Base-by-base conservation (phyloP, 2,329 filamentous ascomycete species). In the Colletotrichum sp. region DNA sequence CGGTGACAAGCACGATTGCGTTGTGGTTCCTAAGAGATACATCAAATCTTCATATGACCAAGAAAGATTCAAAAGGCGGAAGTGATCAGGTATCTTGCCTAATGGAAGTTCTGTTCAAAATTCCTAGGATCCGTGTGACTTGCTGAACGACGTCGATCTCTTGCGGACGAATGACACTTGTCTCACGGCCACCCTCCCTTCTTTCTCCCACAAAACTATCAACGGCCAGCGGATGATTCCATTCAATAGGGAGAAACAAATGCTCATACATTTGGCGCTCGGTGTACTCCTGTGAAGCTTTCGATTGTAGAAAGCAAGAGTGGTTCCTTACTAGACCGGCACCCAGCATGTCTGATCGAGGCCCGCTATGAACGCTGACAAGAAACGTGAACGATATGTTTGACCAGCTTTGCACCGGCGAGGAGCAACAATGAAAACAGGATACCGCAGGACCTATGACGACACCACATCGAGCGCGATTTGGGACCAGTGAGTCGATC, bases 161-260 rank as follows among this genome's bases (percentile, higher is more conserved):
- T n/a, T n/a, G n/a, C n/a, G n/a, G n/a, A n/a, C n/a, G 16, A 2
- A 44, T 6, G 0, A 10, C 2, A 44, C 5, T 44, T 44, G 0
- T 44, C 8, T 44, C 18, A n/a, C 8, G 36, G 3, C 8, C 16
- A 3, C 36, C 36, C 36, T 18, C 16, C 1, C 5, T n/a, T 44
- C 16, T n/a, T 18, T 44, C 36, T n/a, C 2, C 10, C 36, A 9
- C 36, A 18, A 6, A 44, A 44, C 5, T 10, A 10, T 44, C 18
- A 18, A 44, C 36, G 36, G 8, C 8, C 16, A n/a, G 36, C 1
- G 10, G 16, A 18, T 44, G 16, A 3, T 10, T 44, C 5, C 8
- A 10, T 44, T 18, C 18, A 44, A 44, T n/a, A n/a, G 9, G 8
- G 39, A 0, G 5, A 9, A 44, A n/a, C 16, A n/a, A n/a, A 44